These are phyloP conservation scores for Aspergillus sp. DNA, from an alignment of 2,329 filamentous ascomycete genomes.

Conservation along the genomic window DNA sequence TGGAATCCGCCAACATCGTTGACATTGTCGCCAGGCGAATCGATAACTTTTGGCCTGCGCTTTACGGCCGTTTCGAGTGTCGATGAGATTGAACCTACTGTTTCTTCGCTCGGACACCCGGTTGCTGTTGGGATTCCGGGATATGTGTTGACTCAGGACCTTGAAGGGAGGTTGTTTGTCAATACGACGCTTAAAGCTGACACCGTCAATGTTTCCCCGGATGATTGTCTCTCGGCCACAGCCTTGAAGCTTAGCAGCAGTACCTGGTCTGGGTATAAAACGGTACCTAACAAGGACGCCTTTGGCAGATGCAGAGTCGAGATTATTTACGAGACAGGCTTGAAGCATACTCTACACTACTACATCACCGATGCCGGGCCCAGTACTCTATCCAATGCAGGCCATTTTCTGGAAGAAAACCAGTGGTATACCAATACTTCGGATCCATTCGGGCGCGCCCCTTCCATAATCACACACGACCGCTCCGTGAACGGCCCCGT, in stretches of 20 bases:
- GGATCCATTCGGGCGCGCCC: conserved; percentile 57
- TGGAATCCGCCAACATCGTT: conserved; percentile 59
- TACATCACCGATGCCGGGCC: conserved; percentile 53
- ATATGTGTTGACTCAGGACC: conserved; percentile 55
- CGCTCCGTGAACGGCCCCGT: conserved; percentile 35
- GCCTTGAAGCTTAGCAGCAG: background rate
- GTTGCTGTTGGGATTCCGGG: conserved; percentile 37
- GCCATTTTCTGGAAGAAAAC: conserved; percentile 56
- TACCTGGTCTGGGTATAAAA: conserved; percentile 37
- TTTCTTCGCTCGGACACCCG: conserved; percentile 50
- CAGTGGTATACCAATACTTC: conserved; percentile 55
- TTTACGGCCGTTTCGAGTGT: conserved; percentile 53
- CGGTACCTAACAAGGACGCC: conserved; percentile 40
- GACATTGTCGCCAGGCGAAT: conserved; percentile 48
- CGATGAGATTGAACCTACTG: conserved; percentile 42
- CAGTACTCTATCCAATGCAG: conserved; percentile 50
- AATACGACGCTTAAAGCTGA: background rate
- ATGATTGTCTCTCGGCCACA: background rate
- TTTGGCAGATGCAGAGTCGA: conserved; percentile 56
- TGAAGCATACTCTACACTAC: conserved; percentile 59
- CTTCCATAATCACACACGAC: conserved; percentile 61
- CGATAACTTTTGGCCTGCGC: conserved; percentile 52
- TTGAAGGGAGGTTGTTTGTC: conserved; percentile 51
- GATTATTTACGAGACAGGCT: conserved; percentile 52
- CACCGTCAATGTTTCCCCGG: background rate